Evolutionary conservation across 164 flowering plant genomes (phyloP), one percentile per base, ranked within the genome.

Genomic region (Hamamelis virginiana): DNA sequence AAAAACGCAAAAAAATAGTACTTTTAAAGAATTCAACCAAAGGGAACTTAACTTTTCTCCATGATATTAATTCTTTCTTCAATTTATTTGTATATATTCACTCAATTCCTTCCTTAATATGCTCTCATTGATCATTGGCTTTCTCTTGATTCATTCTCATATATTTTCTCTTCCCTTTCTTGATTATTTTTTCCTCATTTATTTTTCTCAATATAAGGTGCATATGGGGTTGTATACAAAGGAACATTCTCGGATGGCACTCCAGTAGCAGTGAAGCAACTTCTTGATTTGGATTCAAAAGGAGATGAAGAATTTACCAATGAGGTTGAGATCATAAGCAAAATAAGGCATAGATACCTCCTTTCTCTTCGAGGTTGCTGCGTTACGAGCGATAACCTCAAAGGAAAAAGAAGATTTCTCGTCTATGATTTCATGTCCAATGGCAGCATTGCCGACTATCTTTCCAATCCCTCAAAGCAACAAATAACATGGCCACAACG

Each of bases 281-380:
- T 75, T 0, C 66, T 71, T n/a, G 80, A 80, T 26, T 13, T 72
- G 62, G 77, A 77, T 43, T 69, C 79, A 1, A 63, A 60, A 43
- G 71, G 79, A 4, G 85, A 82, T 21, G 69, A 72, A 59, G 85
- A 82, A 10, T 82, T 82, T 44, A 38, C 68, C 46, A 77, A 82
- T 41, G 85, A 82, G 64, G 80, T 79, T 1, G 82, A 77, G 76
- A 74, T 79, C 71, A 79, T 82, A 27, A 77, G 85, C 80, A 82
- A 77, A 44, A 79, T 82, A 4, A 61, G 77, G 75, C 85, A 82
- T 62, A 59, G 82, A 45, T 79, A 79, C 55, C 80, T 81, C 5
- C 80, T 81, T 0, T 63, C 84, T 21, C 80, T 81, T 8, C 67
- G 82, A 33, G 84, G 84, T 1, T 81, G 82, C 65, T 79, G 85